Conservation (phyloP, 352 stramenopile genomes). For the Blastocystis sp. region DNA sequence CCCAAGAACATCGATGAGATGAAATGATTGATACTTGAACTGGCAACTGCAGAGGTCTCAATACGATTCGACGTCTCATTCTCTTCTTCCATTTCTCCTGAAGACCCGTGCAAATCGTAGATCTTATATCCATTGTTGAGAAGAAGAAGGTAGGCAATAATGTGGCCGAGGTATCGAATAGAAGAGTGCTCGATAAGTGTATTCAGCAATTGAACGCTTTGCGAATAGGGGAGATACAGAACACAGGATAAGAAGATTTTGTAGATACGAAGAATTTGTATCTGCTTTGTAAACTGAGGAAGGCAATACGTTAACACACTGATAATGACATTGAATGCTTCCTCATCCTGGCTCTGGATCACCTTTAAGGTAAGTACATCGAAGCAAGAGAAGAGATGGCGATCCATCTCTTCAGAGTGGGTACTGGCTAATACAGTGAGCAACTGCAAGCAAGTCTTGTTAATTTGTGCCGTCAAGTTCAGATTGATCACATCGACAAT, state of each 20-base stretch:
- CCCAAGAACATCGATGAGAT: constrained; percentile 8
- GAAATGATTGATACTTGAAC: background rate
- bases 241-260: constrained; percentile 39
- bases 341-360: constrained; percentile 22
- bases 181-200: background rate
- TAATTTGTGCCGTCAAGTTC: constrained; percentile 39
- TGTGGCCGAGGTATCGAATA: constrained; percentile 26
- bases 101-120: background rate
- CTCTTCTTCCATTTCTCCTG: background rate
- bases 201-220: constrained; percentile 25
- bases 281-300: background rate
- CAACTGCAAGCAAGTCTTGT: constrained; percentile 20
- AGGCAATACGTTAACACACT: constrained; percentile 2
- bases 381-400: constrained; percentile 29
- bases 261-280: constrained; percentile 14
- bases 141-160: constrained; percentile 30
- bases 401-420: background rate
- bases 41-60: background rate
- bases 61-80: background rate
- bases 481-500: constrained; percentile 25
- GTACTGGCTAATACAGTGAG: background rate
- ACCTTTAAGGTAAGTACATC: background rate
- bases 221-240: constrained; percentile 30
- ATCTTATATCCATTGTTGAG: background rate
- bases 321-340: constrained; percentile 27